Conservation (phyloP, 1,139 yeast genomes). For the Scheffersomyces segobiensis region DNA sequence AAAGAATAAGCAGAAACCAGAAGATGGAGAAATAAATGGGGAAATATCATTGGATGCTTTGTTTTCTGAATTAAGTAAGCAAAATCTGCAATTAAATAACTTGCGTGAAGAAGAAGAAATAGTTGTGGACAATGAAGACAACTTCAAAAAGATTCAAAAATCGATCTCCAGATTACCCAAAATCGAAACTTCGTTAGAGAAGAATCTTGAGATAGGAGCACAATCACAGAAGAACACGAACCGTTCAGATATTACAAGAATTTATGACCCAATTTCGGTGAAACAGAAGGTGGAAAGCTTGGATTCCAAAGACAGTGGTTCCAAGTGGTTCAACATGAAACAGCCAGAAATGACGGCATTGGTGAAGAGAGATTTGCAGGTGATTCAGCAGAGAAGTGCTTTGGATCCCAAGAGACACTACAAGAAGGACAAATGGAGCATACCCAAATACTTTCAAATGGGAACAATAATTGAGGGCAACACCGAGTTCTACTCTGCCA, state of each 20-base stretch:
- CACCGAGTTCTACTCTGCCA: slow-evolving; percentile 73
- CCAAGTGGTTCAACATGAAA: slow-evolving; percentile 82
- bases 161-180: slow-evolving; percentile 37
- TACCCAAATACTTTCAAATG: slow-evolving; percentile 80
- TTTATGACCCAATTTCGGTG: slow-evolving; percentile 53
- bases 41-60: slow-evolving; percentile 13
- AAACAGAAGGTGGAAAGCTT: slow-evolving; percentile 13
- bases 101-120: slow-evolving; percentile 4
- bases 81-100: slow-evolving; percentile 7
- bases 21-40: slow-evolving; percentile 1
- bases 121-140: slow-evolving; percentile 9
- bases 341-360: slow-evolving; percentile 75
- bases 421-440: slow-evolving; percentile 79
- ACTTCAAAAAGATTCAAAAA: slow-evolving; percentile 28
- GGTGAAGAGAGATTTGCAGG: slow-evolving; percentile 72
- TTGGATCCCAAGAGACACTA: slow-evolving; percentile 95
- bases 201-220: slow-evolving; percentile 14
- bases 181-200: slow-evolving; percentile 31
- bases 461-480: slow-evolving; percentile 88
- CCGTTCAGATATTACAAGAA: slow-evolving; percentile 24
- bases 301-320: slow-evolving; percentile 41
- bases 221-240: slow-evolving; percentile 9
- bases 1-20: slow-evolving; percentile 2
- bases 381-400: slow-evolving; percentile 84
- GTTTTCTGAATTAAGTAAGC: slow-evolving; percentile 14